Conservation (phyloP, 805 yeast species). For the Starmerella khaoyaiensis region DNA sequence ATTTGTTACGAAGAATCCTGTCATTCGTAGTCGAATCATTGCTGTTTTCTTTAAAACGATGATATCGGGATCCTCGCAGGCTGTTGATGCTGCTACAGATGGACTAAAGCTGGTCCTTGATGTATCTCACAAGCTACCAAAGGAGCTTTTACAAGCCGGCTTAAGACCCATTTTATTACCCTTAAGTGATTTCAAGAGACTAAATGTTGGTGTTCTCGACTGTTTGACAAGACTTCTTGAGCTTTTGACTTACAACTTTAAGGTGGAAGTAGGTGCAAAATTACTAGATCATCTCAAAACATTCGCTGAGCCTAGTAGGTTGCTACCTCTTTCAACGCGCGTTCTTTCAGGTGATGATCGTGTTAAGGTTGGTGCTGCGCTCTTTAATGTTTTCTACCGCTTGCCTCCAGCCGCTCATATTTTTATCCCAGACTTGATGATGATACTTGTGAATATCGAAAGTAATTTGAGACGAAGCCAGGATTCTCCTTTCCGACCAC, state of each 20-base stretch:
- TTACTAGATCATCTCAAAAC: slow-evolving; percentile 86
- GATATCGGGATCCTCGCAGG: slow-evolving; percentile 69
- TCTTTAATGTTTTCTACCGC: slow-evolving; percentile 79
- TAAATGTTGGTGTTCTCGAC: slow-evolving; percentile 80
- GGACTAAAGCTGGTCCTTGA: slow-evolving; percentile 75
- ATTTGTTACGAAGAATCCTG: slow-evolving; percentile 45
- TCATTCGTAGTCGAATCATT: slow-evolving; percentile 65
- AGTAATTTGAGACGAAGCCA: slow-evolving; percentile 72
- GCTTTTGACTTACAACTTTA: slow-evolving; percentile 77
- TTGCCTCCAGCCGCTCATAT: slow-evolving; percentile 86
- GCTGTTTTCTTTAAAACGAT: slow-evolving; percentile 92
- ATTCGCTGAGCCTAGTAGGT: slow-evolving; percentile 77
- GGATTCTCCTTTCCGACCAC: slow-evolving; percentile 79
- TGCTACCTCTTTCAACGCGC: slow-evolving; percentile 64
- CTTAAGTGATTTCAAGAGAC: slow-evolving; percentile 79
- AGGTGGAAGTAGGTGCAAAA: slow-evolving; percentile 92
- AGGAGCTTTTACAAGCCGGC: slow-evolving; percentile 89
- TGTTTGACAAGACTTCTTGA: slow-evolving; percentile 81
- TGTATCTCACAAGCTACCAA: slow-evolving; percentile 72
- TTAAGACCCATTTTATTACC: slow-evolving; percentile 92
- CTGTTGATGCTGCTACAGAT: slow-evolving; percentile 84
- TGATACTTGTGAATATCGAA: slow-evolving; percentile 65
- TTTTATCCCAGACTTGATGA: slow-evolving; percentile 75
- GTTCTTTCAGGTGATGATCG: slow-evolving; percentile 71
- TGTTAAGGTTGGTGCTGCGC: slow-evolving; percentile 77